Evolutionary conservation across 371 early-diverging fungal species (phyloP).

Genomic region (Mortierella sp.): DNA sequence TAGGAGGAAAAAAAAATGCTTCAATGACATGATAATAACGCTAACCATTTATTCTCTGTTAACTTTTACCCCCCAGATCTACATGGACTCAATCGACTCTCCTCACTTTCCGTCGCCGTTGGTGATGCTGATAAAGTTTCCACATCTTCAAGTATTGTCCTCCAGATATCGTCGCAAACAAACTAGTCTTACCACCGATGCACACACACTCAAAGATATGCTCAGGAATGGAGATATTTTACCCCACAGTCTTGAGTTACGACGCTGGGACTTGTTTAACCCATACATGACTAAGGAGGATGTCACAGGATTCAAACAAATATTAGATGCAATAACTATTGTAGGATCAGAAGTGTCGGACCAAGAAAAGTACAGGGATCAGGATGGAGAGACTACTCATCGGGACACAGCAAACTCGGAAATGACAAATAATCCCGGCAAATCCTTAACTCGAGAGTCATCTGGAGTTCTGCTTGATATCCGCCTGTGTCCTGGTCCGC

Average conservation of each 20-base stretch:
- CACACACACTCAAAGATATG: constrained; percentile 34
- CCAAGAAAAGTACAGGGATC: not conserved
- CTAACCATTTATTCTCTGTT: not conserved
- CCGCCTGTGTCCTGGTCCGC: constrained; percentile 20
- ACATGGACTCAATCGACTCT: constrained; percentile 49
- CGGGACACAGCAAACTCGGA: not conserved
- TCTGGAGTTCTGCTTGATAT: constrained; percentile 34
- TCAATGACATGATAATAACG: not conserved
- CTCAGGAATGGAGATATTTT: constrained; percentile 33
- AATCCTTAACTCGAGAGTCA: not conserved
- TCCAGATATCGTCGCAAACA: constrained; percentile 46
- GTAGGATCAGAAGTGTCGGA: constrained; percentile 1
- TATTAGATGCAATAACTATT: constrained; percentile 30
- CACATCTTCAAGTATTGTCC: constrained; percentile 35
- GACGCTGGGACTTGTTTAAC: constrained; percentile 46
- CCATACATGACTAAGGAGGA: constrained; percentile 50
- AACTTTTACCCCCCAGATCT: constrained; percentile 13
- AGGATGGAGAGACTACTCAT: not conserved
- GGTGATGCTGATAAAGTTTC: constrained; percentile 54
- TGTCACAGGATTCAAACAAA: constrained; percentile 21
- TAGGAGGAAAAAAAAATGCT: not conserved
- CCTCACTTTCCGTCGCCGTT: constrained; percentile 42
- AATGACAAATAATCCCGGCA: not conserved
- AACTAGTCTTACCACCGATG: constrained; percentile 37
- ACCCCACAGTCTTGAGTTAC: constrained; percentile 30